A percentile compares a stretch with the other conserved stretches of the same genome.
phyloP scores from a whole-genome alignment of 2,329 filamentous ascomycete genomes.

The Exophiala aquamarina region DNA sequence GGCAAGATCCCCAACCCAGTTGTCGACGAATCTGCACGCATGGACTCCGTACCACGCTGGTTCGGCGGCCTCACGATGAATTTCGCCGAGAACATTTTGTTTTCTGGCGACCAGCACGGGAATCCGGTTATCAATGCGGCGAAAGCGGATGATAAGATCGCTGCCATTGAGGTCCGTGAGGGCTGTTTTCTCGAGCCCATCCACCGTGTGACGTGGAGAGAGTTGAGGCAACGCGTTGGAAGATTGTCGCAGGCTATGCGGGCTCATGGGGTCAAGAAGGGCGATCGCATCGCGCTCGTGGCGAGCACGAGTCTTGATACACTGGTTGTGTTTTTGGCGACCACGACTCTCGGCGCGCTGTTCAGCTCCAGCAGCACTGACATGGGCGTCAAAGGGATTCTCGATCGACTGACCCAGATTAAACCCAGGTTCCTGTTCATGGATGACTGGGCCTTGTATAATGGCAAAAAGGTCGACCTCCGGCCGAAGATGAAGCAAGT shows the following conservation, averaged over 20 bases:
- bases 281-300: constrained; percentile 74
- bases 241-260: constrained; percentile 66
- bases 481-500: constrained; percentile 70
- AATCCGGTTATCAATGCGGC: constrained; percentile 40
- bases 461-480: constrained; percentile 72
- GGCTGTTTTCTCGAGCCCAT: constrained; percentile 33
- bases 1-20: constrained; percentile 52
- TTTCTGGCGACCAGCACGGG: constrained; percentile 43
- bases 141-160: constrained; percentile 72
- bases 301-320: constrained; percentile 75
- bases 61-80: constrained; percentile 73
- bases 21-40: constrained; percentile 68
- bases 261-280: constrained; percentile 63
- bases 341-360: constrained; percentile 68
- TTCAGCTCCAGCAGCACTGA: constrained; percentile 79
- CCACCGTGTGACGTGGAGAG: constrained; percentile 64
- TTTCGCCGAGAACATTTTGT: constrained; percentile 79
- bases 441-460: constrained; percentile 77
- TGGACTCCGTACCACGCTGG: constrained; percentile 72
- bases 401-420: constrained; percentile 74
- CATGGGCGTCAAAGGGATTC: constrained; percentile 75
- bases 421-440: constrained; percentile 79
- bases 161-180: constrained; percentile 63
- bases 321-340: constrained; percentile 68
- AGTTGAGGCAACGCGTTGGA: constrained; percentile 62